Percentiles rank a stretch among this genome's conserved stretches.
phyloP scores from a whole-genome alignment of 306 rosid genomes.

The Quercus bicolor region DNA sequence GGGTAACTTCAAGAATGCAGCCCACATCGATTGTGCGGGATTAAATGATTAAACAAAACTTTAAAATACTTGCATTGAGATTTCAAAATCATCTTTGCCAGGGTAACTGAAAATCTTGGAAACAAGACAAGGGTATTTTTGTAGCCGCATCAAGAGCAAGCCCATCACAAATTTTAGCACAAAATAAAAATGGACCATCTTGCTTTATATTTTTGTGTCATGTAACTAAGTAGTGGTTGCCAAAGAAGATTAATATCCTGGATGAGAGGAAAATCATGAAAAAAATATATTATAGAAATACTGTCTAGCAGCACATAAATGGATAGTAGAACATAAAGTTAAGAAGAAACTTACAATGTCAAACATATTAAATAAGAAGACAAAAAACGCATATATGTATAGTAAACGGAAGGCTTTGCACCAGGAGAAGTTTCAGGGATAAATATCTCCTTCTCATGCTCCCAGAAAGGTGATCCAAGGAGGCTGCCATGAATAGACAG shows the following conservation, averaged over 20 bases:
- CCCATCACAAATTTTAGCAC: background rate
- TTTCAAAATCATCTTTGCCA: too few relatives aligned
- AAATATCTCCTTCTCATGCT: conserved; percentile 71
- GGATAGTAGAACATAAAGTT: too few relatives aligned
- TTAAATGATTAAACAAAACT: too few relatives aligned
- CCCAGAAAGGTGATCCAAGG: conserved; percentile 84
- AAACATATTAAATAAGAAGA: conserved; percentile 53
- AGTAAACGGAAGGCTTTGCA: conserved; percentile 94
- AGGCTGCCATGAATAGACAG: conserved; percentile 48
- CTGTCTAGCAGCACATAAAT: background rate
- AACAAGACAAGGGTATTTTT: too few relatives aligned
- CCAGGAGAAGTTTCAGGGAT: conserved; percentile 84
- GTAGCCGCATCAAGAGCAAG: background rate
- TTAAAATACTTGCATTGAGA: too few relatives aligned
- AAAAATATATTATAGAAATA: background rate
- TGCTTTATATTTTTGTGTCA: background rate
- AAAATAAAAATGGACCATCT: background rate
- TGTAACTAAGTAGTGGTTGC: background rate
- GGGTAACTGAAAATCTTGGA: too few relatives aligned
- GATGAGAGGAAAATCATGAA: conserved; percentile 7
- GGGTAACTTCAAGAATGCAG: too few relatives aligned
- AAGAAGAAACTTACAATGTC: too few relatives aligned
- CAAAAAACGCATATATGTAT: conserved; percentile 55
- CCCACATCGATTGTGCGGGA: too few relatives aligned
- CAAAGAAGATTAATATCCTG: background rate